These are phyloP conservation scores for Gossypium lobatum DNA, from an alignment of 441 rosid genomes.

Conservation along the genomic window DNA sequence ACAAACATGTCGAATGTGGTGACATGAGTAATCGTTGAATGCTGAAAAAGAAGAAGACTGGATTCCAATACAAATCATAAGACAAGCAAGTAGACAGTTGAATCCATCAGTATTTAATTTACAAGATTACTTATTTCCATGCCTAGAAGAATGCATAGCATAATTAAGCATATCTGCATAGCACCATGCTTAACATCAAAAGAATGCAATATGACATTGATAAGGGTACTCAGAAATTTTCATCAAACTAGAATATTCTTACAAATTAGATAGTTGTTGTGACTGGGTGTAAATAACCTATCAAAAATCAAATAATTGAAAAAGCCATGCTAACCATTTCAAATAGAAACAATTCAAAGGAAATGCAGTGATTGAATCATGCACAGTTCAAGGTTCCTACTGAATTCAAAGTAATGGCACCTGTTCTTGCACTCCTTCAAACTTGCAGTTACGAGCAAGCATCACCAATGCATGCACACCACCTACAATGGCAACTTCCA, in stretches of 20 bases:
- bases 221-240: background rate
- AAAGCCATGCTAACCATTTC: background rate
- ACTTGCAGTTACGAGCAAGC: slow-evolving; percentile 92
- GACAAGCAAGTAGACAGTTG: background rate
- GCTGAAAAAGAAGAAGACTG: background rate
- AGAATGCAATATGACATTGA: background rate
- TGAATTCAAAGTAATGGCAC: slow-evolving; percentile 25
- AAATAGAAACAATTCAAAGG: background rate
- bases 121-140: background rate
- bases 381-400: background rate
- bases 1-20: background rate
- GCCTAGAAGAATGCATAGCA: background rate
- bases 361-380: background rate
- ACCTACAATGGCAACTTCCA: slow-evolving; percentile 83
- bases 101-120: slow-evolving; percentile 1
- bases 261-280: background rate
- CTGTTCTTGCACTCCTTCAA: slow-evolving; percentile 98
- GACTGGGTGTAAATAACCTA: background rate
- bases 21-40: background rate
- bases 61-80: background rate
- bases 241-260: background rate
- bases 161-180: background rate
- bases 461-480: slow-evolving; percentile 93
- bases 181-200: background rate
- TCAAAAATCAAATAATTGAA: background rate